Evolutionary conservation across 169 alveolate species (phyloP).

Genomic region (Hepatocystis sp.): DNA sequence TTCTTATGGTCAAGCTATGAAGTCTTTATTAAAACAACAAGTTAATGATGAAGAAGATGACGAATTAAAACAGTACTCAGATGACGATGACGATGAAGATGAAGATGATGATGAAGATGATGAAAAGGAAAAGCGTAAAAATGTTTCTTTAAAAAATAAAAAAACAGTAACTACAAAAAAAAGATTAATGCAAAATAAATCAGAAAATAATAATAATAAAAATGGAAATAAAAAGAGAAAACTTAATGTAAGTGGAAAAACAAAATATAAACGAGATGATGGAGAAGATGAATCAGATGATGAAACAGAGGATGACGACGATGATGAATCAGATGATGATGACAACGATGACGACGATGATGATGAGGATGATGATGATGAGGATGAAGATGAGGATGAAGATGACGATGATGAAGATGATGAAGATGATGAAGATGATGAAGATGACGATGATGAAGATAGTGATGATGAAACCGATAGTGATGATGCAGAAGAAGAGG

Average conservation of each 20-base stretch:
- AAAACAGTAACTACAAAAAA: conserved; percentile 7
- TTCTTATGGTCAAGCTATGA: conserved; percentile 66
- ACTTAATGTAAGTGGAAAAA: conserved; percentile 5
- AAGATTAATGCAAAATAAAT: conserved; percentile 27
- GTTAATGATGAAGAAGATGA: conserved; percentile 75
- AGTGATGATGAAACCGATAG: conserved; percentile 23
- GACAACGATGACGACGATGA: conserved; percentile 47
- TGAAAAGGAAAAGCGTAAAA: no score
- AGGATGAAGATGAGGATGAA: conserved; percentile 54
- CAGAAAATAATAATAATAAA: conserved; percentile 3
- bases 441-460: conserved; percentile 10
- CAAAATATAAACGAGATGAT: conserved; percentile 12
- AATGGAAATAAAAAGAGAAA: conserved; percentile 47
- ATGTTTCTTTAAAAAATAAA: no score
- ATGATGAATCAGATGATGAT: neutral
- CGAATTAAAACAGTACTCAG: conserved; percentile 72
- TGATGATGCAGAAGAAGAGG: conserved; percentile 14
- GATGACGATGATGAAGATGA: neutral
- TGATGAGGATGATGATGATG: conserved; percentile 73
- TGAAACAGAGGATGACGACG: conserved; percentile 37
- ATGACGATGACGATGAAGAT: conserved; percentile 51
- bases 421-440: conserved; percentile 22
- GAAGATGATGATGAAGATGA: conserved; percentile 23
- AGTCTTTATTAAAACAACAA: conserved; percentile 65
- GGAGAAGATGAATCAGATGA: conserved; percentile 10